phyloP scores from a whole-genome alignment of 2,329 filamentous ascomycete genomes.

The Trichoderma koningii region DNA sequence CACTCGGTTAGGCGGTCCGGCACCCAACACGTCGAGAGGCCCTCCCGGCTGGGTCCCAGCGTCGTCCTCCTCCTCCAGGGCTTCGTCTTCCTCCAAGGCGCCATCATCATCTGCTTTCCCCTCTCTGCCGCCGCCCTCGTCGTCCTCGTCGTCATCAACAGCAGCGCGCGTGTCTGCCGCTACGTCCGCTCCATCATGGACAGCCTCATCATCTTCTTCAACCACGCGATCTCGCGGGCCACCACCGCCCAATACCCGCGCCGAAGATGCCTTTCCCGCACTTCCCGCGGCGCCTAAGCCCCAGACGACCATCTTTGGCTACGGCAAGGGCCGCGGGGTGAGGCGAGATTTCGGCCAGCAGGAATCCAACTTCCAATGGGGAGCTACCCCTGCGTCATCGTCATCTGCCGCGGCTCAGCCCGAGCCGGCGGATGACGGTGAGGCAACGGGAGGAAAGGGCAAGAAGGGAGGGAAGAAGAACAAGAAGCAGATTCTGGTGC shows the following conservation, averaged over 20 bases:
- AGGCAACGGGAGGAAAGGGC: slow-evolving; percentile 43
- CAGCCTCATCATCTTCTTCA: slow-evolving; percentile 42
- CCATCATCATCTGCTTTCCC: slow-evolving; percentile 47
- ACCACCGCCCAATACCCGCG: slow-evolving; percentile 34
- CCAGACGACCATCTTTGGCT: slow-evolving; percentile 62
- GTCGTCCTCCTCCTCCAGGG: slow-evolving; percentile 25
- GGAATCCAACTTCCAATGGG: slow-evolving; percentile 58
- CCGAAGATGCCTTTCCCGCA: slow-evolving; percentile 74
- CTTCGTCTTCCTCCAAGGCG: slow-evolving; percentile 25
- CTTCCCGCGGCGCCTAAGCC: slow-evolving; percentile 76
- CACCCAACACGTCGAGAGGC: slow-evolving; percentile 31
- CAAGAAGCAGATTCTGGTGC: slow-evolving; percentile 62
- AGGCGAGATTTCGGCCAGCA: slow-evolving; percentile 54
- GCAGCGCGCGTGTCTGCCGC: slow-evolving; percentile 29
- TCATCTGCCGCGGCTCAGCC: slow-evolving; percentile 33
- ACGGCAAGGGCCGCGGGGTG: slow-evolving; percentile 56
- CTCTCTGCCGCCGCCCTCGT: slow-evolving; percentile 42
- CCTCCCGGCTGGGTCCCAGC: slow-evolving; percentile 34
- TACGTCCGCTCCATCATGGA: slow-evolving; percentile 38
- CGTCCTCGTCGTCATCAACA: slow-evolving; percentile 31
- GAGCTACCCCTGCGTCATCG: slow-evolving; percentile 30
- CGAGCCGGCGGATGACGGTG: slow-evolving; percentile 36
- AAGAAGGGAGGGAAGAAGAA: slow-evolving; percentile 63
- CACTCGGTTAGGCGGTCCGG: slow-evolving; percentile 48
- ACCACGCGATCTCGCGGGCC: slow-evolving; percentile 38